A percentile compares a stretch with the other conserved stretches of the same genome.
These are phyloP conservation scores for Byssoonygena ceratinophila DNA, from an alignment of 2,329 filamentous ascomycete genomes.

Conservation along the genomic window DNA sequence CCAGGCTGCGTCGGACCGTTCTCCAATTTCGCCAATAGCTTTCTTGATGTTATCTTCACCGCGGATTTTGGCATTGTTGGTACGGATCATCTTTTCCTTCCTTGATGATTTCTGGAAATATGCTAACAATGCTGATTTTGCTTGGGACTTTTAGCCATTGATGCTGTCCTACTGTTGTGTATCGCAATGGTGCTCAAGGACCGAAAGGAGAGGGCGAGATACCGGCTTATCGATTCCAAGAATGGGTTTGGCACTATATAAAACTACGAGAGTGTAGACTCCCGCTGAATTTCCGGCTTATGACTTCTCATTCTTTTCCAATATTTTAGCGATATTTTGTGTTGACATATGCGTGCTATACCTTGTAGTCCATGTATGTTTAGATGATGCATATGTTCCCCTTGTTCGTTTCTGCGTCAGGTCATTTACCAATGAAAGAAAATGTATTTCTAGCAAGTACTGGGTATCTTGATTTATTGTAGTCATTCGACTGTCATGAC, in stretches of 20 bases:
- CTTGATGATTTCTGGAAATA: neutral
- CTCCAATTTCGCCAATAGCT: slow-evolving; percentile 57
- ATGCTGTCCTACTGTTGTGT: slow-evolving; percentile 57
- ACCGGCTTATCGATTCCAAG: slow-evolving; percentile 74
- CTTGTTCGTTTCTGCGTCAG: neutral
- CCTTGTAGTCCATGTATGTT: neutral
- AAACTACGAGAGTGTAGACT: neutral
- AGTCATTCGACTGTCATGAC: neutral
- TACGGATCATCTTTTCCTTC: slow-evolving; percentile 23
- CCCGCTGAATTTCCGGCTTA: neutral
- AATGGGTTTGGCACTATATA: slow-evolving; percentile 46
- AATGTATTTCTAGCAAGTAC: neutral
- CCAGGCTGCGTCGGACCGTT: slow-evolving; percentile 60
- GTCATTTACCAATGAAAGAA: neutral
- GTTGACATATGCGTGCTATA: neutral
- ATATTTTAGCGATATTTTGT: neutral
- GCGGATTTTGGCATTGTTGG: slow-evolving; percentile 69
- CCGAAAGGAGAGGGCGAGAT: slow-evolving; percentile 67
- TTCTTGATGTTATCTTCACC: slow-evolving; percentile 68
- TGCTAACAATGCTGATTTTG: neutral
- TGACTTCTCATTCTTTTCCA: neutral
- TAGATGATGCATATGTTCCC: neutral
- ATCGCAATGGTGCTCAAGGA: slow-evolving; percentile 70
- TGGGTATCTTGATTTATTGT: neutral
- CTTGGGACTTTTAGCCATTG: slow-evolving; percentile 39